Evolutionary conservation across 2,329 filamentous ascomycete genomes (phyloP), one percentile per base, ranked within the genome.

Genomic region (Colletotrichum agaves): DNA sequence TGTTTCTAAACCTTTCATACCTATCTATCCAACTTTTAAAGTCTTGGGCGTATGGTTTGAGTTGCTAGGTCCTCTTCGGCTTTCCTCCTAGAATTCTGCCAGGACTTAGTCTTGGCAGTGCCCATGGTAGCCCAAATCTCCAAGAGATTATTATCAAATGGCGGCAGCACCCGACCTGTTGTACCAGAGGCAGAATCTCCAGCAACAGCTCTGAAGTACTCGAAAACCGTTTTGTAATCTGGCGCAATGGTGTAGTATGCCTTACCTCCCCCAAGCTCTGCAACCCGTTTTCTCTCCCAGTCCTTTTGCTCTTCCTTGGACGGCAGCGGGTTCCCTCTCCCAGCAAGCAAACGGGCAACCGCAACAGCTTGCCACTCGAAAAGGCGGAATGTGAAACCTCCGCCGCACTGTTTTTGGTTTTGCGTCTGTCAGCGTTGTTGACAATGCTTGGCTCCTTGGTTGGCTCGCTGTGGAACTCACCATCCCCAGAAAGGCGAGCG

Each of bases 361-460:
- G 78, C 77, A 4, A 80, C 76, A 1, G 78, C 77, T 66, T 81
- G 79, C 73, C 77, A 80, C 63, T 80, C 78, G 39, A 78, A 80
- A 0, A 78, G 74, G 2, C 77, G 75, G 69, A 81, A 79, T 0
- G 78, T 80, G 50, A 80, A 78, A 1, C 75, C 78, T 4, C 76
- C 77, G 6, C 75, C 75, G 6, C 76, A 74, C 76, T 79, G 44
- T 1, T n/a, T 3, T 7, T 7, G 5, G 3, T 1, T n/a, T 3
- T 7, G 5, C 1, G 3, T 1, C 3, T 44, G 8, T 68, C 21
- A 65, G 53, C 5, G 27, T 27, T 8, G 27, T 27, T 27, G 27
- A 7, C 27, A 7, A 27, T 27, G 27, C 6, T 7, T 27, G 27
- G 8, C 27, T 27, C 2, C 7, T 13, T 5, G 12, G n/a, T 10